Percentiles rank a stretch among this genome's conserved stretches.
These are phyloP conservation scores for Yarrowia keelungensis DNA, from an alignment of 805 yeast species.

Conservation along the genomic window DNA sequence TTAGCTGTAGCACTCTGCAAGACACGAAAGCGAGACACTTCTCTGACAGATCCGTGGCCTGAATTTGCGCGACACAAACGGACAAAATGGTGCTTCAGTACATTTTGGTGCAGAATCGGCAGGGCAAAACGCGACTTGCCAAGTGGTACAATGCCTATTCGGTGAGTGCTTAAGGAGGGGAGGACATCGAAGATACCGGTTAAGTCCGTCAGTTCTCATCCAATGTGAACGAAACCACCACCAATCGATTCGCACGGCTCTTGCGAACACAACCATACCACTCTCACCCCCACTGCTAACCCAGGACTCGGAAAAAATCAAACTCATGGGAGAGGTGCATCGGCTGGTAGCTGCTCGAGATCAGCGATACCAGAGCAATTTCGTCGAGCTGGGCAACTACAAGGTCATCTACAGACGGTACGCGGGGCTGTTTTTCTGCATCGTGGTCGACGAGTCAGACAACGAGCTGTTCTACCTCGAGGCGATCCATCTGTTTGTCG, in stretches of 20 bases:
- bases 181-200: not conserved
- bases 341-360: constrained; percentile 82
- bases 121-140: constrained; percentile 87
- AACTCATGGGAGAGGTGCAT: constrained; percentile 69
- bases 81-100: constrained; percentile 78
- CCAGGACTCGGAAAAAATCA: constrained; percentile 56
- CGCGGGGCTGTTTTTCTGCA: constrained; percentile 90
- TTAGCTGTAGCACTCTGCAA: not conserved
- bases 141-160: constrained; percentile 70
- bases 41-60: too few relatives aligned
- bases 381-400: constrained; percentile 70
- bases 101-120: constrained; percentile 83
- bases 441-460: constrained; percentile 78
- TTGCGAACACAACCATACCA: constrained; percentile 45
- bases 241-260: not conserved
- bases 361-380: constrained; percentile 80
- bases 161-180: constrained; percentile 46
- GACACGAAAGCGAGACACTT: not conserved
- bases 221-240: constrained; percentile 46
- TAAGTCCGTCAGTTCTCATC: too few relatives aligned
- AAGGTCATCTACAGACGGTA: constrained; percentile 86
- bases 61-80: not conserved
- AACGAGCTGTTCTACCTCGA: constrained; percentile 85
- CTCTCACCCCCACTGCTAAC: constrained; percentile 41
- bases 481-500: constrained; percentile 85